Conservation (phyloP, 1,284 basidiomycete species). For the Pterula multifida region DNA sequence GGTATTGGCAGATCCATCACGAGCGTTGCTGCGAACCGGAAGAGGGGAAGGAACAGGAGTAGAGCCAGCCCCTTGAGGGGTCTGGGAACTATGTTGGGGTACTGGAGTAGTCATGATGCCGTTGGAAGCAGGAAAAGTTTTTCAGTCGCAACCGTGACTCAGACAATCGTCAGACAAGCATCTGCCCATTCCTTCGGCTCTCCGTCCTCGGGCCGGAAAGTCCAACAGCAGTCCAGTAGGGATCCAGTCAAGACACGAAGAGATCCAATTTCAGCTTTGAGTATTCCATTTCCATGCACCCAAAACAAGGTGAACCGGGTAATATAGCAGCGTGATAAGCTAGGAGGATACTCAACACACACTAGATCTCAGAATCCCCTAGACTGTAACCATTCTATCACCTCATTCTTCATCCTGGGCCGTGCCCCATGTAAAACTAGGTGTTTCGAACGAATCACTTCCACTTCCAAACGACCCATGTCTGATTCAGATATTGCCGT, state of each 20-base stretch:
- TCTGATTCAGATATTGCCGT: conserved; percentile 7
- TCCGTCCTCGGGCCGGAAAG: too few species aligned
- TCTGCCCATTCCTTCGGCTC: too few species aligned
- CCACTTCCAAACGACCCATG: conserved; percentile 14
- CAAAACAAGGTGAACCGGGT: too few species aligned
- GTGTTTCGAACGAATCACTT: conserved; percentile 18
- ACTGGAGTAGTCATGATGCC: background rate
- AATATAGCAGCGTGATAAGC: too few species aligned
- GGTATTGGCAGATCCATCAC: conserved; percentile 29
- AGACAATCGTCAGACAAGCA: background rate
- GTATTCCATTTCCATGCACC: too few species aligned
- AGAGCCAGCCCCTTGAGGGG: background rate
- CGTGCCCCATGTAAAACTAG: conserved; percentile 14
- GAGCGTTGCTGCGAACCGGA: background rate
- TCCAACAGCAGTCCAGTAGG: too few species aligned
- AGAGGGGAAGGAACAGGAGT: background rate
- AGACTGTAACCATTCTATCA: background rate
- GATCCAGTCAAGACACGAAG: too few species aligned
- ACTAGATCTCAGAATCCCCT: background rate
- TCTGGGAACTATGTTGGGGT: background rate
- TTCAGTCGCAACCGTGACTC: background rate
- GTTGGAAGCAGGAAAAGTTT: background rate
- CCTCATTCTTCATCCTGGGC: background rate
- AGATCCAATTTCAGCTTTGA: too few species aligned
- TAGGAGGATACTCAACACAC: too few species aligned